Base-by-base conservation (phyloP, 2,329 filamentous ascomycete genomes). In the Trichophyton benhamiae region DNA sequence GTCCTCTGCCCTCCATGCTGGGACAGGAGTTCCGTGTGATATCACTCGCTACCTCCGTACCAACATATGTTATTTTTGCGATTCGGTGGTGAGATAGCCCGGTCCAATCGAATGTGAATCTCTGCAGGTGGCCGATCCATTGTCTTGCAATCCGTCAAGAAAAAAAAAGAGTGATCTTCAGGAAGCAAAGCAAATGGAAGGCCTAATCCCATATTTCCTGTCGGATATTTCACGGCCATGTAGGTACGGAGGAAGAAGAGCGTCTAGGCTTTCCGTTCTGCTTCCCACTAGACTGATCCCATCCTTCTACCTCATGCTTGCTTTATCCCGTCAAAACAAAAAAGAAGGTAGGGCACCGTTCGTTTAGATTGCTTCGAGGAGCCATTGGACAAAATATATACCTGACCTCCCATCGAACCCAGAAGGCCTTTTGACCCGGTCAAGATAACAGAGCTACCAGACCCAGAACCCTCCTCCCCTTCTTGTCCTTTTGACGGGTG, bases 71-170 rank as follows among this genome's bases (percentile, higher is more conserved):
- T 57, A 30, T 30, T 57, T 61, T 53, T 53, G 49, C 49, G 49
- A 61, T 55, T 57, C 42, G 38, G 41, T 64, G 67, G 65, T 64
- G 66, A 72, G 70, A 68, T 72, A 70, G 71, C 69, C 65, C 66
- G 11, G 67, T 71, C 67, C 66, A 65, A 65, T 66, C 63, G 62
- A 62, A 46, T 59, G 63, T 58, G 63, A 63, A 64, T 67, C 60
- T 63, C 62, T 67, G 67, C 66, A 68, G 67, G 63, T 65, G 63
- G 67, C 61, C 65, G 63, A 65, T 66, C 63, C 61, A 53, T 61
- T 36, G 22, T 27, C 55, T 41, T 41, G 55, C 55, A 8, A 25
- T 15, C 38, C 36, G 20, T 36, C 5, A 59, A 59, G 53, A 42
- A 22, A n/a, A 42, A 27, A 30, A 30, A 7, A 30, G 27, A 30